A percentile compares a stretch with the other conserved stretches of the same genome.
Conservation (phyloP, 192 early-diverging fungal species). For the Spinellus fusiger region DNA sequence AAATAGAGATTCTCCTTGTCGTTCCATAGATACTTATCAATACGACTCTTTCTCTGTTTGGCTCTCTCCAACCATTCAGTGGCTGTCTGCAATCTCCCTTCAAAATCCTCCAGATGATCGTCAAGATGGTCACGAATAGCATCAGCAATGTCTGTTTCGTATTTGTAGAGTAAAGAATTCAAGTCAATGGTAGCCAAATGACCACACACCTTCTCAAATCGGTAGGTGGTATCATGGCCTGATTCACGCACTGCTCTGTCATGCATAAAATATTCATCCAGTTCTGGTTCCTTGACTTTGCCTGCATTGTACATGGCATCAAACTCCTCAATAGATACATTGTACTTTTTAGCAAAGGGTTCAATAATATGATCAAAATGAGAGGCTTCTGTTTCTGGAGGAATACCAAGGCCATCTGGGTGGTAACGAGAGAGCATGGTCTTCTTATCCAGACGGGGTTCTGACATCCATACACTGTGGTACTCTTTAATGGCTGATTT, state of each 20-base stretch:
- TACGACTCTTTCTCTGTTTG: constrained; percentile 47
- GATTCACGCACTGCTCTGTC: constrained; percentile 96
- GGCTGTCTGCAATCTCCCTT: constrained; percentile 38
- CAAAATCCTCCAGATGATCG: constrained; percentile 31
- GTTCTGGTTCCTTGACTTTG: constrained; percentile 65
- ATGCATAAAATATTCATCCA: constrained; percentile 96
- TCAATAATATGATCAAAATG: constrained; percentile 85
- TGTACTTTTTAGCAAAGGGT: constrained; percentile 67
- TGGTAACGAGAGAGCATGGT: constrained; percentile 81
- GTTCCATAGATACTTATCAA: constrained; percentile 86
- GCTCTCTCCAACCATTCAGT: constrained; percentile 64
- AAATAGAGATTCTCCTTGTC: constrained; percentile 71
- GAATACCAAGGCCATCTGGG: constrained; percentile 89
- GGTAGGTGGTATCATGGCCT: constrained; percentile 95
- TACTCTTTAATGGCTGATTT: constrained; percentile 88
- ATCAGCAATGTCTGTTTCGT: constrained; percentile 86
- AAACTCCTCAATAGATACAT: constrained; percentile 67
- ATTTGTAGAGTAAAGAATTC: constrained; percentile 91
- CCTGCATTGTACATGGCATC: constrained; percentile 65
- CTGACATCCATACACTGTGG: constrained; percentile 82
- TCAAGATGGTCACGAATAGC: constrained; percentile 57
- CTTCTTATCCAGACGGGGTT: constrained; percentile 66
- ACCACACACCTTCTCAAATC: constrained; percentile 87
- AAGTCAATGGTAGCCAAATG: constrained; percentile 91
- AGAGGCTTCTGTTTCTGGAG: constrained; percentile 93